phyloP scores from a whole-genome alignment of 108 stramenopile species.

The Fistulifera pelliculosa region DNA sequence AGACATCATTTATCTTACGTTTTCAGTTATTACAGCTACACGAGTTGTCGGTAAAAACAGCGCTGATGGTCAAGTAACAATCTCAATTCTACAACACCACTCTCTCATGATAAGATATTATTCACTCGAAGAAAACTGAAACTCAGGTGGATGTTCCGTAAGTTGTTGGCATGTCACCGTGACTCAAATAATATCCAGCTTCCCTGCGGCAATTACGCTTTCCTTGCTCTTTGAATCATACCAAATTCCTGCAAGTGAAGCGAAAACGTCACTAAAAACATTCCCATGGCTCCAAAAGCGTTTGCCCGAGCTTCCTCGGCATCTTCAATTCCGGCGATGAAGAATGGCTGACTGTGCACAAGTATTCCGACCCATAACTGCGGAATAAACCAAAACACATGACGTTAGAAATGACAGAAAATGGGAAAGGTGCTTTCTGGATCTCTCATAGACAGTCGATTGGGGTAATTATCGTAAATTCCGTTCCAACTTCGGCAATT shows the following conservation, averaged over 20 bases:
- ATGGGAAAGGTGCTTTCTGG: slow-evolving; percentile 8
- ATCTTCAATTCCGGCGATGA: slow-evolving; percentile 72
- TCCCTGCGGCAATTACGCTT: slow-evolving; percentile 12
- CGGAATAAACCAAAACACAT: neutral
- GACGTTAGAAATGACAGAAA: neutral
- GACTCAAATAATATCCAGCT: slow-evolving; percentile 16
- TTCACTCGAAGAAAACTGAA: too few species aligned
- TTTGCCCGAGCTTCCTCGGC: slow-evolving; percentile 45
- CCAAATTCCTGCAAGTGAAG: slow-evolving; percentile 39
- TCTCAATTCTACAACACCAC: too few species aligned
- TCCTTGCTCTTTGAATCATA: slow-evolving; percentile 32
- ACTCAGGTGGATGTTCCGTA: slow-evolving; percentile 37
- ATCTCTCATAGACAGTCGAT: neutral
- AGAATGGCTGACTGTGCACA: slow-evolving; percentile 65
- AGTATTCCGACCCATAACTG: slow-evolving; percentile 57
- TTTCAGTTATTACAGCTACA: too few species aligned
- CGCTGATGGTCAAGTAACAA: too few species aligned
- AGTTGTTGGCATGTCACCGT: neutral
- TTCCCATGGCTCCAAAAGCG: slow-evolving; percentile 76
- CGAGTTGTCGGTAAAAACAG: too few species aligned
- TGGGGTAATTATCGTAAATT: neutral
- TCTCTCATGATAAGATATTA: too few species aligned
- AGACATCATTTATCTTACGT: too few species aligned
- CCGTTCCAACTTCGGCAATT: neutral
- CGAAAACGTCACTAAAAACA: slow-evolving; percentile 56